phyloP scores from a whole-genome alignment of 345 rosid species.

The Bruguiera sexangula region DNA sequence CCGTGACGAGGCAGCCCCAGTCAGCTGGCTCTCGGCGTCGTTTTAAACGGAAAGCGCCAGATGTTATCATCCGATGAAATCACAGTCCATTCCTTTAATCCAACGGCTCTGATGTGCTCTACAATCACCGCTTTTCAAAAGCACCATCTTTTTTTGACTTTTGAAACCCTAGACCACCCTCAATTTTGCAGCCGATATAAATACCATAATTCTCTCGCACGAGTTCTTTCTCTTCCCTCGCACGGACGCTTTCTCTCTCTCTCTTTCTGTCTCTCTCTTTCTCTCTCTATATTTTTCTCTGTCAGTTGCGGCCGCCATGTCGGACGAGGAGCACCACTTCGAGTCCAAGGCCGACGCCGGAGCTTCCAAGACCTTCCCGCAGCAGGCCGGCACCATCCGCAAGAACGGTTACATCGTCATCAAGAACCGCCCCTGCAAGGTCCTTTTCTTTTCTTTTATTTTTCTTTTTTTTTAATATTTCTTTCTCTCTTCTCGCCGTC shows the following conservation, averaged over 20 bases:
- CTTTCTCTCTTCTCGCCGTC: neutral
- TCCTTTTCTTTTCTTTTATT: neutral
- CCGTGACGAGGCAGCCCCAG: too few species aligned
- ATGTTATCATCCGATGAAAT: neutral
- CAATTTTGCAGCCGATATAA: neutral
- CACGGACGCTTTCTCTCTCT: neutral
- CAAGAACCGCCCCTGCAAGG: constrained; percentile 35
- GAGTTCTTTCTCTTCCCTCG: too few species aligned
- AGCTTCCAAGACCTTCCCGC: constrained; percentile 33
- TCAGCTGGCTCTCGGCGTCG: neutral
- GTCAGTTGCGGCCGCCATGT: constrained; percentile 18
- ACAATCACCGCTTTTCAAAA: neutral
- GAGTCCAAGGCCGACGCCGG: constrained; percentile 40
- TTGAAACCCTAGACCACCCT: constrained; percentile 12
- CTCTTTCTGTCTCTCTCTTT: neutral
- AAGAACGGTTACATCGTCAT: constrained; percentile 34
- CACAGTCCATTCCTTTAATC: neutral
- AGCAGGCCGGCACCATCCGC: constrained; percentile 36
- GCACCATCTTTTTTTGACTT: neutral
- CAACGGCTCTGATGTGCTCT: neutral
- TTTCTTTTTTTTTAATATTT: neutral
- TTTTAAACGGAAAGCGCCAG: constrained; percentile 4
- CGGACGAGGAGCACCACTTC: constrained; percentile 37
- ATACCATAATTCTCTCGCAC: neutral
- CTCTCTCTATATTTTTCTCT: neutral